Percentiles rank a stretch among this genome's conserved stretches.
Evolutionary conservation across 2,329 filamentous ascomycete genomes (phyloP).

Genomic region (Mycocentrospora acerina): DNA sequence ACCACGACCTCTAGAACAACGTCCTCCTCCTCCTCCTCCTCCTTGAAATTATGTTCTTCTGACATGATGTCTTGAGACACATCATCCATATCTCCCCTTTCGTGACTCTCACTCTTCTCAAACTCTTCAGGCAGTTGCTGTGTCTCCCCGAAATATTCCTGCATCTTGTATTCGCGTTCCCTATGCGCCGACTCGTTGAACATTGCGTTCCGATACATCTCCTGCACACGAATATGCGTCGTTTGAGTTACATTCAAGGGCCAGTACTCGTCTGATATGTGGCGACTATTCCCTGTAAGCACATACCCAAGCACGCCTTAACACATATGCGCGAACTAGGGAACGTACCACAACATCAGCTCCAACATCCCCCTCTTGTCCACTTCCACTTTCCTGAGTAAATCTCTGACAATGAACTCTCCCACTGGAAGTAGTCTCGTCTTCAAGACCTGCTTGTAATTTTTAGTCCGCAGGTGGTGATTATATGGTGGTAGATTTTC

Average conservation of each 20-base stretch:
- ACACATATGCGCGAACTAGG: background rate
- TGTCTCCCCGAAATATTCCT: too few relatives aligned
- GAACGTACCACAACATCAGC: conserved; percentile 14
- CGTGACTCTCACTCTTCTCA: too few relatives aligned
- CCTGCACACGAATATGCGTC: conserved; percentile 13
- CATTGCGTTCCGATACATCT: conserved; percentile 15
- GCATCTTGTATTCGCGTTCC: too few relatives aligned
- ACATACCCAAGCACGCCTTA: background rate
- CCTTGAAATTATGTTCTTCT: too few relatives aligned
- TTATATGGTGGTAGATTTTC: conserved; percentile 11
- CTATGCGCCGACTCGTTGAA: background rate
- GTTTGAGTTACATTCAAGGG: conserved; percentile 11
- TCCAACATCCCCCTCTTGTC: conserved; percentile 8
- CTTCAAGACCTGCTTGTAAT: conserved; percentile 15
- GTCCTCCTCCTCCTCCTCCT: too few relatives aligned
- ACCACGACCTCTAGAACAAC: too few relatives aligned
- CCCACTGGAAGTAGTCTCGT: conserved; percentile 18
- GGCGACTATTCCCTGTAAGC: background rate
- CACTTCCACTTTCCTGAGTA: conserved; percentile 1
- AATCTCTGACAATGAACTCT: conserved; percentile 4
- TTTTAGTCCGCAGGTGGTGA: conserved; percentile 5
- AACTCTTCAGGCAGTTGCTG: too few relatives aligned
- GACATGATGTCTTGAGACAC: too few relatives aligned
- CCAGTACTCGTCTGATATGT: conserved; percentile 20
- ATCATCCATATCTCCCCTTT: too few relatives aligned